Percentiles rank a stretch among this genome's conserved stretches.
phyloP scores from a whole-genome alignment of 495 filamentous ascomycete species.

The Hypoxylon fragiforme region DNA sequence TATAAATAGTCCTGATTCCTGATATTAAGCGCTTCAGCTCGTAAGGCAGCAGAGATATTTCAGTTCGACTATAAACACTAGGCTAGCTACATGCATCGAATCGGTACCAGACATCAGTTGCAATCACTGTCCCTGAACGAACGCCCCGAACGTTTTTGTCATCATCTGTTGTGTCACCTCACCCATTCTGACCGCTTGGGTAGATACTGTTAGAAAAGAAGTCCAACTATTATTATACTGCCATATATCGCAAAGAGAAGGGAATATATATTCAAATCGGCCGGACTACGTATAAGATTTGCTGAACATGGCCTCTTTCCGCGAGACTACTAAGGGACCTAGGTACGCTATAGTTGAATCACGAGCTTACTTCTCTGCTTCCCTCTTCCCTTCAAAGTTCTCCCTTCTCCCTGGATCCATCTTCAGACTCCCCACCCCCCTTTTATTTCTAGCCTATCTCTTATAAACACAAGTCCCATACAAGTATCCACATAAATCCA shows the following conservation, averaged over 20 bases:
- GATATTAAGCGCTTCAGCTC: conserved; percentile 9
- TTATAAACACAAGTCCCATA: background rate
- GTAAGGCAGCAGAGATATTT: conserved; percentile 8
- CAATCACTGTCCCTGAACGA: conserved; percentile 3
- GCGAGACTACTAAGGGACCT: conserved; percentile 14
- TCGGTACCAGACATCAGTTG: conserved; percentile 3
- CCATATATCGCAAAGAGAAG: conserved; percentile 11
- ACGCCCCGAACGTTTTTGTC: conserved; percentile 17
- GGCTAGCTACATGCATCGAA: conserved; percentile 20
- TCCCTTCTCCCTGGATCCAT: no score
- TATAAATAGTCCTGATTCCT: conserved; percentile 18
- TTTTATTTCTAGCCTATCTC: background rate
- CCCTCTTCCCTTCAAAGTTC: background rate
- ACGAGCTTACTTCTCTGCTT: background rate
- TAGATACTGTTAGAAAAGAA: no score
- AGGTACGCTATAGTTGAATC: background rate
- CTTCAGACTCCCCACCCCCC: no score
- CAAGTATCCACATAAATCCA: background rate
- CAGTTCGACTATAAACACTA: conserved; percentile 10
- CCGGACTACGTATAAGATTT: no score
- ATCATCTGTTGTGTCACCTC: conserved; percentile 16
- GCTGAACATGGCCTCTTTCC: background rate
- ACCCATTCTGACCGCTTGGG: conserved; percentile 15
- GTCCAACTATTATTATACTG: conserved; percentile 2
- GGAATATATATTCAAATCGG: no score